Conservation (phyloP, 768 basidiomycete species). For the Phlegmacium glaucopus region DNA sequence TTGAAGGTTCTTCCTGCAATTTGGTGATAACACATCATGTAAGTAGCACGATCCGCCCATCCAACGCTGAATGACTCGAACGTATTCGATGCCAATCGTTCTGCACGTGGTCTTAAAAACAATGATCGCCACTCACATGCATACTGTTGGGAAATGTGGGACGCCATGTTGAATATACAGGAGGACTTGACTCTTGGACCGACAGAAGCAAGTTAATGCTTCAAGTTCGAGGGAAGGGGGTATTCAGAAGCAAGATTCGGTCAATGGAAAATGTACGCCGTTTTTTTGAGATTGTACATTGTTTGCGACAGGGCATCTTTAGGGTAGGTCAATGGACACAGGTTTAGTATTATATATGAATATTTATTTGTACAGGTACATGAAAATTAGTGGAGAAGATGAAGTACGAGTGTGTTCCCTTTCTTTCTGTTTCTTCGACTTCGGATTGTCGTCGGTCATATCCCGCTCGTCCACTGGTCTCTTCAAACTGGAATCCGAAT, state of each 20-base stretch:
- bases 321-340: no score
- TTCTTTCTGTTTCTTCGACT: no score
- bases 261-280: no score
- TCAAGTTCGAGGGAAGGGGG: slow-evolving; percentile 35
- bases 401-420: no score
- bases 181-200: slow-evolving; percentile 28
- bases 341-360: no score
- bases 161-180: slow-evolving; percentile 54
- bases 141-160: slow-evolving; percentile 77
- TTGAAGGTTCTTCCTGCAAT: slow-evolving; percentile 10
- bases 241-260: slow-evolving; percentile 8
- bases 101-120: slow-evolving; percentile 11
- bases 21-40: slow-evolving; percentile 9
- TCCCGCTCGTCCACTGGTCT: no score
- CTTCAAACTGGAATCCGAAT: no score
- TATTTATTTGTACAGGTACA: no score
- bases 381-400: no score
- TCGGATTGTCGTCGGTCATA: no score
- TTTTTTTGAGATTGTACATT: no score
- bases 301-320: no score
- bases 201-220: slow-evolving; percentile 82
- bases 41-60: slow-evolving; percentile 9
- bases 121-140: slow-evolving; percentile 56
- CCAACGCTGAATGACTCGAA: not conserved
- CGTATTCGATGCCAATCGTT: slow-evolving; percentile 1